Percentiles rank a stretch among this genome's conserved stretches.
These are phyloP conservation scores for Aschersonia sp. DNA, from an alignment of 2,329 filamentous ascomycete genomes.

Conservation along the genomic window DNA sequence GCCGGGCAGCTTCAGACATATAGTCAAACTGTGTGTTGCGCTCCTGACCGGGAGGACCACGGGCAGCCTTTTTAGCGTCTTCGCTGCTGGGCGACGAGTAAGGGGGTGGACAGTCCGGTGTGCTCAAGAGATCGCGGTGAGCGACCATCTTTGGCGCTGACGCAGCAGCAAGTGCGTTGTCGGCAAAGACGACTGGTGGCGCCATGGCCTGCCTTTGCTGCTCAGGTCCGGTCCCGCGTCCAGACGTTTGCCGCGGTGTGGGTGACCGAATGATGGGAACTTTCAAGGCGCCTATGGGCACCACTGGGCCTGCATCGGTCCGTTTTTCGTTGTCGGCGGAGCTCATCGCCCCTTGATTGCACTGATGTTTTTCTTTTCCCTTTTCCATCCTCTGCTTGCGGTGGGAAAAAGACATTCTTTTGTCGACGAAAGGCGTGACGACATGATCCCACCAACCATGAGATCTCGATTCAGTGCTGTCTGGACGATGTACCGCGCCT, in stretches of 20 bases:
- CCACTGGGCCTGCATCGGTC: not conserved
- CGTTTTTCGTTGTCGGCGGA: not conserved
- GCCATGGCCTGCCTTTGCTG: no score
- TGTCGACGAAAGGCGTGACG: conserved; percentile 50
- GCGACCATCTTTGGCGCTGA: conserved; percentile 1
- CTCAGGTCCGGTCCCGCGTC: conserved; percentile 10
- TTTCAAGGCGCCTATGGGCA: conserved; percentile 8
- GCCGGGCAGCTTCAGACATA: conserved; percentile 47
- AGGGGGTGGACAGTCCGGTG: conserved; percentile 33
- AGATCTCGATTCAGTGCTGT: conserved; percentile 42
- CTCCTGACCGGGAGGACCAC: conserved; percentile 41
- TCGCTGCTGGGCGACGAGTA: conserved; percentile 30
- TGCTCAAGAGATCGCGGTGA: not conserved
- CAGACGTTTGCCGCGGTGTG: conserved; percentile 18
- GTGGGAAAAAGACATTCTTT: conserved; percentile 25
- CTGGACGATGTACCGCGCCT: conserved; percentile 11
- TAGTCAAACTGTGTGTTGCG: conserved; percentile 32
- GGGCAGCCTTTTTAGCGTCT: conserved; percentile 16
- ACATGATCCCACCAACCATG: conserved; percentile 69
- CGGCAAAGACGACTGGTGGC: no score
- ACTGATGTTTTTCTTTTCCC: conserved; percentile 13
- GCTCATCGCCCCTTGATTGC: conserved; percentile 3
- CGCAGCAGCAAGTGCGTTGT: not conserved
- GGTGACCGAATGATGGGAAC: conserved; percentile 22
- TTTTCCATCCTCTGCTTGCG: conserved; percentile 17